These are phyloP conservation scores for Lachnellula occidentalis DNA, from an alignment of 2,329 filamentous ascomycete species.

Conservation along the genomic window DNA sequence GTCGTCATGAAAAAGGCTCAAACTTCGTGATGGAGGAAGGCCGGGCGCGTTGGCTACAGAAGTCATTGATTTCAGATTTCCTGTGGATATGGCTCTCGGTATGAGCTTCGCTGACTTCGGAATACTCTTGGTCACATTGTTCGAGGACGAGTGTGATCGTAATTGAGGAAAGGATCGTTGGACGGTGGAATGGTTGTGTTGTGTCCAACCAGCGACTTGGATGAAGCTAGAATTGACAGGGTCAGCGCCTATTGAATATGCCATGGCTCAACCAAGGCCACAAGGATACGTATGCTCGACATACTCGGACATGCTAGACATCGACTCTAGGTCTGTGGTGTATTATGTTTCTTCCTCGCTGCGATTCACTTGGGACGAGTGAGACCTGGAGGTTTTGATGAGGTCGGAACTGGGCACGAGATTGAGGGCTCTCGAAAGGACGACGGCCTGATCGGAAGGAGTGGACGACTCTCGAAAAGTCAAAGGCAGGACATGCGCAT, in stretches of 20 bases:
- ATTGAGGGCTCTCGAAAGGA: no score
- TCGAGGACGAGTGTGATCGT: slow-evolving; percentile 49
- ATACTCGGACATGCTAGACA: slow-evolving; percentile 12
- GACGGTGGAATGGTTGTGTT: slow-evolving; percentile 42
- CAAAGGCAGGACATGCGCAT: no score
- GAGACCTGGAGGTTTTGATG: no score
- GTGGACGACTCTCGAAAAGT: no score
- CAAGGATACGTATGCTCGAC: slow-evolving; percentile 1
- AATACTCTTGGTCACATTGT: slow-evolving; percentile 36
- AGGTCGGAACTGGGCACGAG: no score
- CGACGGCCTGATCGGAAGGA: no score
- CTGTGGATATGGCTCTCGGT: slow-evolving; percentile 35
- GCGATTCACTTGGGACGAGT: no score
- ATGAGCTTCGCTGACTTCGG: slow-evolving; percentile 30
- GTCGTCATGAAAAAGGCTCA: slow-evolving; percentile 41
- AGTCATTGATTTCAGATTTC: slow-evolving; percentile 37
- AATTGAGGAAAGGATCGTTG: slow-evolving; percentile 43
- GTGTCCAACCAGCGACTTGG: slow-evolving; percentile 42
- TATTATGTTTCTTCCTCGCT: no score
- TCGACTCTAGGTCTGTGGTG: no score
- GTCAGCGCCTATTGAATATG: slow-evolving; percentile 1
- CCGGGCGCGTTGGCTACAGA: slow-evolving; percentile 22
- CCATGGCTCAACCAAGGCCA: not conserved
- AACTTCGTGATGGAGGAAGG: slow-evolving; percentile 19
- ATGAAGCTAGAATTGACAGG: slow-evolving; percentile 41